These are phyloP conservation scores for Oldenlandia corymbosa DNA, from an alignment of 257 asterid species.

Conservation along the genomic window DNA sequence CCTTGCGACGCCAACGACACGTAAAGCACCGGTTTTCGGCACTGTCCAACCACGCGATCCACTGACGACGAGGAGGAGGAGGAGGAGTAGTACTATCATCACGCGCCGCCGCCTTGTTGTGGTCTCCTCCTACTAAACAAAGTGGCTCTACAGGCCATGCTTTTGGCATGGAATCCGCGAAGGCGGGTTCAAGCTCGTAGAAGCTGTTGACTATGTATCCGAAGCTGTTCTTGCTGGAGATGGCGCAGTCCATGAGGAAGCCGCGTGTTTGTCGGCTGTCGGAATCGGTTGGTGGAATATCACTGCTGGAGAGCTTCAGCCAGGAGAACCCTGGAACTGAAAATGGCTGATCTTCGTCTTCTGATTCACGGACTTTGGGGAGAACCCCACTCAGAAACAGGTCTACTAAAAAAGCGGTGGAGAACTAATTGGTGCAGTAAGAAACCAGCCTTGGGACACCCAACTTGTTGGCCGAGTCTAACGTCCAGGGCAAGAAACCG, in stretches of 20 bases:
- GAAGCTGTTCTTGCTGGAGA: conserved; percentile 32
- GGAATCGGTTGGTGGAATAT: conserved; percentile 23
- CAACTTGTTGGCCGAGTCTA: conserved; percentile 33
- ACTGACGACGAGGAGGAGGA: no score
- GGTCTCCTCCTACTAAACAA: conserved; percentile 20
- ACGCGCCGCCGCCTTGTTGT: no score
- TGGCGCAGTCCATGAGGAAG: conserved; percentile 10
- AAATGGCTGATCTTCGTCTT: conserved; percentile 37
- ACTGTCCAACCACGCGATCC: conserved; percentile 61
- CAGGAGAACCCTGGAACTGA: conserved; percentile 35
- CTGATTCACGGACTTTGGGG: conserved; percentile 3
- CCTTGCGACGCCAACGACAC: conserved; percentile 81
- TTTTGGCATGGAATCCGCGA: conserved; percentile 20
- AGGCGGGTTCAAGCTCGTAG: conserved; percentile 46
- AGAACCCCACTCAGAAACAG: conserved; percentile 9
- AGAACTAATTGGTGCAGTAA: conserved; percentile 40
- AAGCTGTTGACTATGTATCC: conserved; percentile 54
- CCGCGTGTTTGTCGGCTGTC: conserved; percentile 28
- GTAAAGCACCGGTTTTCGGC: conserved; percentile 38
- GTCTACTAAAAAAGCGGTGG: not conserved
- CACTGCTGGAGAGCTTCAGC: conserved; percentile 43
- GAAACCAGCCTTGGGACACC: conserved; percentile 46
- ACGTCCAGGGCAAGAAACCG: conserved; percentile 66
- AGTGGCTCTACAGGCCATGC: conserved; percentile 55
- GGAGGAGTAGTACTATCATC: no score